Percentiles rank a stretch among this genome's conserved stretches.
phyloP scores from a whole-genome alignment of 371 early-diverging fungal species.

The Apophysomyces trapeziformis region DNA sequence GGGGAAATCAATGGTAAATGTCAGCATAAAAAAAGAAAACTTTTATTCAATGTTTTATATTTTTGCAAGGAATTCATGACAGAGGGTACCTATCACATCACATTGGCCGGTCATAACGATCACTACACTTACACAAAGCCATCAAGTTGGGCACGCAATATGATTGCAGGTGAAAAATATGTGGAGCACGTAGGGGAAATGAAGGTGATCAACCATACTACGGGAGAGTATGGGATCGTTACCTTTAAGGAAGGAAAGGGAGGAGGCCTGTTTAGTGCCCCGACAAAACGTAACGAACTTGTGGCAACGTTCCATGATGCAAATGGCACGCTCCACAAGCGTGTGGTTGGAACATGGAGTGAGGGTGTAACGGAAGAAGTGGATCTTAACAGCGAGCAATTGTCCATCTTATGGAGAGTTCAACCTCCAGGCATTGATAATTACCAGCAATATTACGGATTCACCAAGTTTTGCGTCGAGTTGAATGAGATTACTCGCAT shows the following conservation, averaged over 20 bases:
- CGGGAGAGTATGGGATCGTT: conserved; percentile 67
- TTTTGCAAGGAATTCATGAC: conserved; percentile 68
- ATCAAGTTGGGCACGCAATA: conserved; percentile 82
- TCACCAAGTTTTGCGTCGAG: conserved; percentile 83
- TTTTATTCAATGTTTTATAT: background rate
- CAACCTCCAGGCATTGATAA: conserved; percentile 68
- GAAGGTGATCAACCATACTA: conserved; percentile 71
- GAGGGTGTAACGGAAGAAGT: conserved; percentile 57
- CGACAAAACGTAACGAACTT: conserved; percentile 68
- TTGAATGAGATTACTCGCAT: conserved; percentile 77
- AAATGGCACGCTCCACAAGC: conserved; percentile 52
- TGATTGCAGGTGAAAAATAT: conserved; percentile 78
- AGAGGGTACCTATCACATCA: conserved; percentile 72
- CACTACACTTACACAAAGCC: conserved; percentile 82
- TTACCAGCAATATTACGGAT: conserved; percentile 83
- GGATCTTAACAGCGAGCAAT: conserved; percentile 49
- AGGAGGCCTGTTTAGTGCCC: conserved; percentile 64
- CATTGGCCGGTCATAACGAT: conserved; percentile 64
- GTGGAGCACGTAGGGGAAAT: conserved; percentile 84
- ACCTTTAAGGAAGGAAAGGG: conserved; percentile 65
- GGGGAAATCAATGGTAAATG: conserved; percentile 61
- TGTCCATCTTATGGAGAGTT: conserved; percentile 83
- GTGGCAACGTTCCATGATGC: conserved; percentile 59
- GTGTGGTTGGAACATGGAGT: conserved; percentile 67
- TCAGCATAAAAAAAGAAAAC: too few species aligned